Percentiles rank a stretch among this genome's conserved stretches.
Conservation (phyloP, 176 grass and related monocot genomes). For the Zea luxurians region DNA sequence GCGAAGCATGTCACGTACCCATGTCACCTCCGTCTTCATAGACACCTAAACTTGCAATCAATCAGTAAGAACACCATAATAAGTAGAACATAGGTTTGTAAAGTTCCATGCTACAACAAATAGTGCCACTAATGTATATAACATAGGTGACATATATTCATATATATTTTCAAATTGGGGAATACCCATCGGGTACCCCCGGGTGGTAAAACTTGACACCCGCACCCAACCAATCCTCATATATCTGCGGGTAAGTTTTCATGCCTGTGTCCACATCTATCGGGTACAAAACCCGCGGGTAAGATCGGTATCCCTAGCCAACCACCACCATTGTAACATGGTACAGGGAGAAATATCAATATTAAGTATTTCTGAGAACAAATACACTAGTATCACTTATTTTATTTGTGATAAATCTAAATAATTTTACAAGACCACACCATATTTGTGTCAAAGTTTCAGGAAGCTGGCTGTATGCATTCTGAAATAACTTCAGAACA, state of each 20-base stretch:
- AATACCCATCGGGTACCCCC: too few relatives aligned
- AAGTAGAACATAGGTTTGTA: not conserved
- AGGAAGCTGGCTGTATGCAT: not conserved
- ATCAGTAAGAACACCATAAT: not conserved
- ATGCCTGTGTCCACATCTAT: too few relatives aligned
- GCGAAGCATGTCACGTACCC: conserved; percentile 90
- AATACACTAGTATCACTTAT: not conserved
- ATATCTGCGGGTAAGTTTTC: too few relatives aligned
- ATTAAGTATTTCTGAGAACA: not conserved
- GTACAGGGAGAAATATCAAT: not conserved
- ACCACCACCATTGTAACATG: not conserved
- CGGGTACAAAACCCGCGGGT: too few relatives aligned
- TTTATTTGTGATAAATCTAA: not conserved
- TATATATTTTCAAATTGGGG: too few relatives aligned
- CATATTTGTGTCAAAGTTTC: not conserved
- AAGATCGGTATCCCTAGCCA: too few relatives aligned
- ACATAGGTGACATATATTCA: too few relatives aligned
- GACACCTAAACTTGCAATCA: conserved; percentile 58
- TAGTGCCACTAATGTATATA: not conserved
- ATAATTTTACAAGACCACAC: not conserved
- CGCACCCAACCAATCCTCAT: too few relatives aligned
- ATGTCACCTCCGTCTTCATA: conserved; percentile 96
- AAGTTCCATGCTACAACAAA: not conserved
- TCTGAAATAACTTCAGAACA: not conserved
- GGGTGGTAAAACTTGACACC: too few relatives aligned